Evolutionary conservation across 1,139 yeast genomes (phyloP), one percentile per base, ranked within the genome.

Genomic region (Saccharomyces uvarum): DNA sequence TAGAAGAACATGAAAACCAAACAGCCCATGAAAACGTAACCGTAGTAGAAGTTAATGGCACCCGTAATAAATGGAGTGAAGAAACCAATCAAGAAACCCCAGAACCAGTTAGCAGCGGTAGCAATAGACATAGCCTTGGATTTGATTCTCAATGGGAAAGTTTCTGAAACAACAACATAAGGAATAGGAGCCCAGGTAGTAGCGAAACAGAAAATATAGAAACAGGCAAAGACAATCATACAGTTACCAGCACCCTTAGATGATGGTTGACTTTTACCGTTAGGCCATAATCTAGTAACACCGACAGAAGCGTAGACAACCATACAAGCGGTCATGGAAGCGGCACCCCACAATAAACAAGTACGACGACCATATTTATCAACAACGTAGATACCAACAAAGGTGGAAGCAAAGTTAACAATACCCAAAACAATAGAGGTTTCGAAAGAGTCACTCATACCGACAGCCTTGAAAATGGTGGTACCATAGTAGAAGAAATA

Each of bases 121-220:
- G 90, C 86, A 58, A 86, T 73, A 59, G 88, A 81, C 83, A 86
- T 84, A 59, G 84, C 88, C 75, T 85, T 84, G 49, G 88, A 78
- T 73, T 87, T 82, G 66, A 86, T 81, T 73, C 90, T 80, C 62
- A 85, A 78, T 68, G 95, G 91, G 74, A 81, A 86, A 57, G 84
- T 76, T 74, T 87, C 95, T 41, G 90, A 81, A 52, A 81, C 78
- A 65, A 85, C 81, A 59, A 84, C 83, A 74, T 77, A 87, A 53
- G 83, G 84, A 66, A 84, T 80, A 64, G 95, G 91, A 59, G 90
- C 95, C 95, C 95, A 86, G 26, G 93, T 82, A 51, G 84, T 76
- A 53, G 95, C 93, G 69, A 86, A 87, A 75, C 80, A 83, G 79
- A 84, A 83, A 60, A 88, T 84, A 77, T 78, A 87, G 66, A 86